Evolutionary conservation across 2,329 filamentous ascomycete species (phyloP), one percentile per base, ranked within the genome.

Genomic region (Pseudogymnoascus sp.): DNA sequence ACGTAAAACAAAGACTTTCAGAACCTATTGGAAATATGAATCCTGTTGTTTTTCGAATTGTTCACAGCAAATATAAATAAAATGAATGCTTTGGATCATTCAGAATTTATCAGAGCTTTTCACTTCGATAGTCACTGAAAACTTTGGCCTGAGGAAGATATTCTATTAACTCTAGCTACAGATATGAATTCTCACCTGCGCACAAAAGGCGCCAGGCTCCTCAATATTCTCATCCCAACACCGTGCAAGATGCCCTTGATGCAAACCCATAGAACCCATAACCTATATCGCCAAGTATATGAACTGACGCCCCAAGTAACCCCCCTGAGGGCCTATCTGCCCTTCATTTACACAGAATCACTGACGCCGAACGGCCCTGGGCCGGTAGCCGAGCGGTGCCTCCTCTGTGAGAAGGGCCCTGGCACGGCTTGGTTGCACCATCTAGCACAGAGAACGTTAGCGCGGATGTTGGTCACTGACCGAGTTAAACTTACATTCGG

Each of bases 401-500:
- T 33, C 5, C 28, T 33, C 3, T 55, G 49, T 4, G 22, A 4
- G 28, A 33, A 12, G 8, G 28, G 28, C 5, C n/a, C 28, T 55
- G 49, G 16, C 5, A 7, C 16, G 49, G 49, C 5, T 19, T 33
- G 9, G 28, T 33, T 55, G 49, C 49, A 55, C 49, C 49, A 55
- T 55, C 49, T 55, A 19, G 25, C n/a, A 33, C n/a, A 5, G 11
- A 55, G 9, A 55, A 19, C 9, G 28, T 55, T 52, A 52, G 14
- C 23, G 14, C 1, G 45, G 45, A 16, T 4, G 14, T 30, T 28
- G 25, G 23, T 16, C 8, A 30, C 23, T 52, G 45, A 9, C 23
- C n/a, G 23, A 8, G 12, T 2, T 14, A 25, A 64, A 79, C 89
- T 80, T 79, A 97, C 89, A 99, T 92, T 76, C 88, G 87, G 66